Base-by-base conservation (phyloP, 2,329 filamentous ascomycete species). In the Arthrinium phaeospermum region DNA sequence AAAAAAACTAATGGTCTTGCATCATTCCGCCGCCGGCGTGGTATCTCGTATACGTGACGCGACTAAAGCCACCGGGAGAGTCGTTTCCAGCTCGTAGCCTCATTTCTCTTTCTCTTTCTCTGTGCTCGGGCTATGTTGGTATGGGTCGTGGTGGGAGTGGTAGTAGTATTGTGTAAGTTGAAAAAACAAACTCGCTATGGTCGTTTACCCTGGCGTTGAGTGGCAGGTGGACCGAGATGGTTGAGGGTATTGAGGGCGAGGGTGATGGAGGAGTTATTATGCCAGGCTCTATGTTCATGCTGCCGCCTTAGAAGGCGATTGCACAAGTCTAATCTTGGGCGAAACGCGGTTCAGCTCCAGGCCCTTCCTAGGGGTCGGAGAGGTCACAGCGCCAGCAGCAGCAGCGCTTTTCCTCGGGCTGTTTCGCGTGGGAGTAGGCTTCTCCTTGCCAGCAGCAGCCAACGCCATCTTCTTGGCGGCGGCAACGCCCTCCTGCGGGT, bases 261-360 rank as follows among this genome's bases (percentile, higher is more conserved):
- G 53, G 4, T 41, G 57, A 41, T 0, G 14, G 14, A 41, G 12
- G 30, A 4, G n/a, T 41, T 64, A 22, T 41, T 24, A 64, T 64
- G n/a, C 16, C 57, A 64, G 41, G 34, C 34, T 37, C 19, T 10
- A 5, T n/a, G 19, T 64, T 68, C 27, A 68, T 30, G 67, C 67
- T 45, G 41, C 41, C 27, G n/a, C 27, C 34, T 70, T 37, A 2
- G 30, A 47, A 16, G 68, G 68, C 78, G 78, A 86, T 45, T 76
- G 75, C 74, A 78, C 72, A 74, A 82, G 68, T 75, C 75, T 73
- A 71, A 80, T 79, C 46, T 73, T 73, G 67, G 72, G 85, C 82
- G 72, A 79, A 76, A 72, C 80, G 77, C 76, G 80, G 74, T 76
- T 77, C 75, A 82, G 76, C 74, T 75, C 76, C 13, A 76, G 61